Evolutionary conservation across 192 early-diverging fungal species (phyloP), one percentile per base, ranked within the genome.

Genomic region (Coemansia sp.): DNA sequence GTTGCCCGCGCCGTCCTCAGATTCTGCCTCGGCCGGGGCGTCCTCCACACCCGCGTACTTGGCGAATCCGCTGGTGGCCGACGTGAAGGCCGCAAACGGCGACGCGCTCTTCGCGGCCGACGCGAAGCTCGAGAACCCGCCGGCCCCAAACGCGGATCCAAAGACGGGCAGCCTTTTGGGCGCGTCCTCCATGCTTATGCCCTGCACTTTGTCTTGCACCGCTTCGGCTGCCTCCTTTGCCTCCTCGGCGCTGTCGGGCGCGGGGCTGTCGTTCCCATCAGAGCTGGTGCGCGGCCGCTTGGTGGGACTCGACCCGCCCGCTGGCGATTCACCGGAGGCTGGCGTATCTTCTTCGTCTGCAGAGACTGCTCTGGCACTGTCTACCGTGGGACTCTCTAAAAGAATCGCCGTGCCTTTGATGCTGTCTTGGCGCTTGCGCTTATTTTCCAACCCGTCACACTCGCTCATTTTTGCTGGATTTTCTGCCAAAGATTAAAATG

Each of bases 361-460:
- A n/a, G 11, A 7, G 2, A 23, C 13, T 18, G 5, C 16, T 42
- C 31, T 26, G 5, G 38, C 34, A 8, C 3, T 37, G 55, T 37
- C 11, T 2, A 40, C n/a, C 3, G 7, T 13, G 2, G 57, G 13
- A 2, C 43, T 45, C 9, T 57, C 51, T 18, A 38, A 31, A 18
- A 58, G 48, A 10, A 42, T 33, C 24, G 53, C 39, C 11, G 56
- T 31, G 13, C 58, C 62, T 8, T 69, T 56, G 37, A 81, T 60
- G 66, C 78, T 81, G 55, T 75, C 73, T 46, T 81, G 78, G 28
- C 78, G 78, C 73, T 81, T 81, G 39, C 78, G 78, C 57, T 81
- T 81, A 37, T 67, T 67, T 20, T 80, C 76, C 8, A 53, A 61
- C 14, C 66, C 55, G 2, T 65, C 67, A 8, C 56, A 43, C 23